phyloP scores from a whole-genome alignment of 306 rosid genomes.

The Dryas drummondii region DNA sequence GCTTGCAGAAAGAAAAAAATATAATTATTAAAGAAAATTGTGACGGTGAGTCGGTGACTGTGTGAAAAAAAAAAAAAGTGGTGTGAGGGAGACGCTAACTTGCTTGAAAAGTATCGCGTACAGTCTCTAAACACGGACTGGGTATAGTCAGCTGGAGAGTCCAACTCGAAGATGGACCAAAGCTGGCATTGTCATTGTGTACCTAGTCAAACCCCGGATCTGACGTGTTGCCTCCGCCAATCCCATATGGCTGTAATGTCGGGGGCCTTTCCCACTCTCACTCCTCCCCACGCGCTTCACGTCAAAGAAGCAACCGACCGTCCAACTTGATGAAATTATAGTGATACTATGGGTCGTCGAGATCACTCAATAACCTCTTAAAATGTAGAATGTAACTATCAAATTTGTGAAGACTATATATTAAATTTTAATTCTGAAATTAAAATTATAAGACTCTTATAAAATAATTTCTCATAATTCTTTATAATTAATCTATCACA shows the following conservation, averaged over 20 bases:
- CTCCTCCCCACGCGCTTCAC: not conserved
- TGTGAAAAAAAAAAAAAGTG: not conserved
- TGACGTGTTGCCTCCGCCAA: not conserved
- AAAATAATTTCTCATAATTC: too few relatives aligned
- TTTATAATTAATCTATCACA: too few relatives aligned
- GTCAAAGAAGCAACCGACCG: too few relatives aligned
- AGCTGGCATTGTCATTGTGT: not conserved
- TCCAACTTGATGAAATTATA: too few relatives aligned
- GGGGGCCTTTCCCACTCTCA: conserved; percentile 1
- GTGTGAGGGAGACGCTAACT: not conserved
- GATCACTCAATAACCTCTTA: too few relatives aligned
- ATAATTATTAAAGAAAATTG: not conserved
- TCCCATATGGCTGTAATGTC: not conserved
- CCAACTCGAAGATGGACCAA: not conserved
- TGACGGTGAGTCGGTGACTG: conserved; percentile 11
- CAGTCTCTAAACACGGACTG: not conserved
- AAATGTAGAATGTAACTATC: too few relatives aligned
- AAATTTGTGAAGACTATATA: too few relatives aligned
- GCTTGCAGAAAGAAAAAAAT: not conserved
- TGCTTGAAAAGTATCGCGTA: not conserved
- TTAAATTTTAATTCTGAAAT: too few relatives aligned
- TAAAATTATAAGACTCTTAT: too few relatives aligned
- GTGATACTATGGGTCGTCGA: too few relatives aligned
- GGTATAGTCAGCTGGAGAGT: not conserved
- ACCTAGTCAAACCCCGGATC: not conserved